Conservation (phyloP, 202 grass and related monocot genomes). For the Elaeis oleifera region DNA sequence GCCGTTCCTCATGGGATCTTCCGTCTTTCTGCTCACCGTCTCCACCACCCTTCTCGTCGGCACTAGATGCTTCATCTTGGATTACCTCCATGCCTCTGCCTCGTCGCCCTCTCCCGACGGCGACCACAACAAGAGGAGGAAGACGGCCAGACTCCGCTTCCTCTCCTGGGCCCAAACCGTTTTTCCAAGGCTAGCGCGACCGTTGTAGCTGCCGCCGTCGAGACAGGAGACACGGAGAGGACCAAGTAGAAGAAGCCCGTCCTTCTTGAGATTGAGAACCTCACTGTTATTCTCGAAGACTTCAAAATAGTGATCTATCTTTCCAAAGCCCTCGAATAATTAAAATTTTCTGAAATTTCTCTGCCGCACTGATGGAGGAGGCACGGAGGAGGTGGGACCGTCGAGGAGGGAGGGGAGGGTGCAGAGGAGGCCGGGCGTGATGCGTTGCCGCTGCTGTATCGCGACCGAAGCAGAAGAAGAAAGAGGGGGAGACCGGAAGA, state of each 20-base stretch:
- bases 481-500: too few relatives aligned
- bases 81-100: conserved; percentile 45
- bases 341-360: too few relatives aligned
- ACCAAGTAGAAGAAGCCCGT: conserved; percentile 20
- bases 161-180: neutral
- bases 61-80: conserved; percentile 68
- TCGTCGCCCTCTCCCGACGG: too few relatives aligned
- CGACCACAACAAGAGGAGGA: neutral
- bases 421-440: too few relatives aligned
- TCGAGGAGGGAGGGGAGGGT: too few relatives aligned
- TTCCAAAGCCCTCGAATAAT: conserved; percentile 49
- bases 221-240: neutral
- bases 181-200: conserved; percentile 29
- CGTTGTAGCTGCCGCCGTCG: conserved; percentile 20
- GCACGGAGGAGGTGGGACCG: too few relatives aligned
- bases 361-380: too few relatives aligned
- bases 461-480: too few relatives aligned
- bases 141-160: conserved; percentile 17
- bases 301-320: conserved; percentile 67
- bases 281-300: conserved; percentile 75
- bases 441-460: too few relatives aligned
- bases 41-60: conserved; percentile 40
- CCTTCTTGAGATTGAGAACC: conserved; percentile 68
- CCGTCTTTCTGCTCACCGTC: conserved; percentile 29
- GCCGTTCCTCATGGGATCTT: conserved; percentile 36